Evolutionary conservation across 331 rosid genomes (phyloP).

Genomic region (Acacia pycnantha): DNA sequence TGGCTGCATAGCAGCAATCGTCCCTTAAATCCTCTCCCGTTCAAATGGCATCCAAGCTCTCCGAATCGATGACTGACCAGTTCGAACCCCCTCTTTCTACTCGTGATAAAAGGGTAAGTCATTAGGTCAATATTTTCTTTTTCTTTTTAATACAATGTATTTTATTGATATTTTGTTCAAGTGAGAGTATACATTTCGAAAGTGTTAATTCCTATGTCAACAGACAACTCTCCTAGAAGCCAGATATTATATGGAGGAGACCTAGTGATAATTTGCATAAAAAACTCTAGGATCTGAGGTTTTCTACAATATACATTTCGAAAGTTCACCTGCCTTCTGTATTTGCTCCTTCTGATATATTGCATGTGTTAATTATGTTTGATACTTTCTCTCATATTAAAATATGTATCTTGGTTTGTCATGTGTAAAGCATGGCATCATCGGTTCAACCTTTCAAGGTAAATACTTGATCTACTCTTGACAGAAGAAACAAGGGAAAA

Average conservation of each 20-base stretch:
- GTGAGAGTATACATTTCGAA: too few species aligned
- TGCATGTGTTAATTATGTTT: constrained; percentile 2
- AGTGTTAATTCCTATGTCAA: background rate
- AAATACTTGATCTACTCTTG: constrained; percentile 18
- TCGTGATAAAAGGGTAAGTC: background rate
- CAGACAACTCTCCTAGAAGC: constrained; percentile 12
- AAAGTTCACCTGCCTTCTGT: background rate
- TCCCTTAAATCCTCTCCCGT: too few species aligned
- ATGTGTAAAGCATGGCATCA: constrained; percentile 25
- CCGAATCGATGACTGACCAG: too few species aligned
- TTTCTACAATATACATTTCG: background rate
- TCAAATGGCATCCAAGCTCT: too few species aligned
- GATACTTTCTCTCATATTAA: background rate
- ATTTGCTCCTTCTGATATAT: constrained; percentile 2
- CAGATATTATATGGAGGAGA: constrained; percentile 3
- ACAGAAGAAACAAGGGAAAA: constrained; percentile 78
- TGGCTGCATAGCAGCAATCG: too few species aligned
- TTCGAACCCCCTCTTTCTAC: too few species aligned
- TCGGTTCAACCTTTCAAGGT: constrained; percentile 8
- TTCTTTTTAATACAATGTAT: background rate
- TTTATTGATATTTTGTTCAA: background rate
- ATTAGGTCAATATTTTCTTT: background rate
- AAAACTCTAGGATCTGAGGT: constrained; percentile 2
- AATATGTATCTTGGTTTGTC: constrained; percentile 7
- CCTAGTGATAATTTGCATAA: background rate